A percentile compares a stretch with the other conserved stretches of the same genome.
Evolutionary conservation across 805 yeast genomes (phyloP).

Genomic region (Komagataella mondaviorum): DNA sequence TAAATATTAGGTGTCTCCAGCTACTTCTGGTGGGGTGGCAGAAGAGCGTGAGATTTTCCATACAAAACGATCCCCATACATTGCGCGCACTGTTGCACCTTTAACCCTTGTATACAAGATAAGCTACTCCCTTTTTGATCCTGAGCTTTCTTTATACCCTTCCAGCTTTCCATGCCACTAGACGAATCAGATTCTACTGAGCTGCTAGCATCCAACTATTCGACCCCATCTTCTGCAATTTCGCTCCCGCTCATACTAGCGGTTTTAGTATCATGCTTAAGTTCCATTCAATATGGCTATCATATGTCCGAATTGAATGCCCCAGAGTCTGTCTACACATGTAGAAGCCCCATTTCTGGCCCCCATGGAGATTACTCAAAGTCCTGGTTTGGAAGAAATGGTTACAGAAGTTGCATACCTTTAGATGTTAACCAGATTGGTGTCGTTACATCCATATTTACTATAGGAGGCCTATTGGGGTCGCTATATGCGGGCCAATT

Average conservation of each 20-base stretch:
- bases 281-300: conserved; percentile 83
- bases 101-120: conserved; percentile 2
- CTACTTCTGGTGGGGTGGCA: background rate
- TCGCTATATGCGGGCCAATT: conserved; percentile 55
- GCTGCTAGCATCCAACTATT: background rate
- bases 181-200: background rate
- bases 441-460: conserved; percentile 60
- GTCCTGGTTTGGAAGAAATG: conserved; percentile 26
- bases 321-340: conserved; percentile 61
- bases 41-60: background rate
- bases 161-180: background rate
- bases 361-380: conserved; percentile 14
- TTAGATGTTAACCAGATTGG: conserved; percentile 51
- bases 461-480: conserved; percentile 75
- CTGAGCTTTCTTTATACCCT: background rate
- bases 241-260: conserved; percentile 12
- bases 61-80: background rate
- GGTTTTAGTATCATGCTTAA: conserved; percentile 52
- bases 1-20: background rate
- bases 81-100: background rate
- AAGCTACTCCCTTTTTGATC: background rate
- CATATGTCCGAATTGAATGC: conserved; percentile 94
- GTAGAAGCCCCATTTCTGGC: conserved; percentile 19
- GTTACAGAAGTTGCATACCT: conserved; percentile 31
- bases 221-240: conserved; percentile 5